Evolutionary conservation across 495 filamentous ascomycete species (phyloP), one percentile per base, ranked within the genome.

Genomic region (Aspergillus panamensis): DNA sequence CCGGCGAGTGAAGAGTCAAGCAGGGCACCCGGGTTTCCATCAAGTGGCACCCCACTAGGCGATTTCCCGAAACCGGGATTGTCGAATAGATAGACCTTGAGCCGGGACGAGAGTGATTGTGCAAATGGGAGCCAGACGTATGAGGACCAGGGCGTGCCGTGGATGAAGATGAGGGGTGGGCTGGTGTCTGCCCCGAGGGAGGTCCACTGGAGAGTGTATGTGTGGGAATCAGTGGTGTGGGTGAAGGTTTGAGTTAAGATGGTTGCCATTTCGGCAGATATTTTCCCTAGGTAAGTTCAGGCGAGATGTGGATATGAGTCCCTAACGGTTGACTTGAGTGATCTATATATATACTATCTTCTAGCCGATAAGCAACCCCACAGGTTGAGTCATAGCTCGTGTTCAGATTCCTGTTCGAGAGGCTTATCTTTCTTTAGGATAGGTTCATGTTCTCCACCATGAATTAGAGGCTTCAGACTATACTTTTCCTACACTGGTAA

Each of bases 11-110:
- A 52, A 13, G 60, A 66, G 37, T 73, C 65, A 0, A 65, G 8
- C 14, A n/a, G 58, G 0, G 58, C 66, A 25, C 25, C 25, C 25
- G 25, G 25, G 0, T 48, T 25, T 37, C 63, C 60, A 10, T 59
- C 37, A 17, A 13, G 54, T 1, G 66, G 57, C 1, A 53, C 44
- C 52, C 64, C 62, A 10, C 59, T 59, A 0, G 59, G 60, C 3
- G 61, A 64, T 4, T 49, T 30, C 21, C 72, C 72, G 61, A 68
- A 75, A 12, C 70, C 70, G 6, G 72, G 72, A 30, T 69, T 70
- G 56, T 75, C 72, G 48, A 68, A 73, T n/a, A 75, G 62, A 51
- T 75, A 69, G 55, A 75, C 64, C n/a, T 61, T 54, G 51, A 66
- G 72, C 35, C 62, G 48, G 14, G 32, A 44, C 8, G 69, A 43